Base-by-base conservation (phyloP, 345 rosid genomes). In the Moringa oleifera region DNA sequence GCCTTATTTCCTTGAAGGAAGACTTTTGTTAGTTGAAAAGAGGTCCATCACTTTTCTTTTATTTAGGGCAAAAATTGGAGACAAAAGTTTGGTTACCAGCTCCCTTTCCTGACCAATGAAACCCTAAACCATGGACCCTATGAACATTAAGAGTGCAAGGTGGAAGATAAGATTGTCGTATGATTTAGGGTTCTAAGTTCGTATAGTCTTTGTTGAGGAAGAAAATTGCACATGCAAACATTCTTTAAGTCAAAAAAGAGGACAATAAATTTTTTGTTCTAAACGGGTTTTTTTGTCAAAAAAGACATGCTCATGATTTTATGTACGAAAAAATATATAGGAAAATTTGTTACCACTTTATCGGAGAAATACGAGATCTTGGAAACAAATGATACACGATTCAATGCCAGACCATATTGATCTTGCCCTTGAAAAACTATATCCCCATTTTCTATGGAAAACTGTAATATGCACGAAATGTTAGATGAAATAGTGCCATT, bases 31-130 rank as follows among this genome's bases (percentile, higher is more conserved):
- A 63, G 22, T 41, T 41, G 12, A 66, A 54, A 61, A 67, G 61
- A 71, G 62, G 70, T 63, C 64, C 76, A 53, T 53, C 12, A 19
- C 22, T 64, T 62, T 67, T 51, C 36, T 23, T 58, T 67, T n/a
- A n/a, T n/a, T n/a, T n/a, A n/a, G n/a, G 7, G 68, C 47, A 20
- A 53, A 49, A 63, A 58, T 47, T 13, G 74, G 83, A 76, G 37
- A 77, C 72, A 69, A 72, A 76, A 75, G 66, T 77, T 74, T 69
- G 81, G 77, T 81, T 64, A 77, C 79, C 81, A 58, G 81, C 84
- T 71, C 74, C 80, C 50, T 68, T 75, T 73, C 51, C 63, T 73
- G 83, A 73, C 83, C 77, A 75, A 62, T 62, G 16, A 33, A 23
- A 51, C 13, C 25, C 19, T 10, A 5, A 18, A 37, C 23, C 59